A percentile compares a stretch with the other conserved stretches of the same genome.
phyloP scores from a whole-genome alignment of 768 basidiomycete genomes.

The Tubosaeta brunneosetosa region DNA sequence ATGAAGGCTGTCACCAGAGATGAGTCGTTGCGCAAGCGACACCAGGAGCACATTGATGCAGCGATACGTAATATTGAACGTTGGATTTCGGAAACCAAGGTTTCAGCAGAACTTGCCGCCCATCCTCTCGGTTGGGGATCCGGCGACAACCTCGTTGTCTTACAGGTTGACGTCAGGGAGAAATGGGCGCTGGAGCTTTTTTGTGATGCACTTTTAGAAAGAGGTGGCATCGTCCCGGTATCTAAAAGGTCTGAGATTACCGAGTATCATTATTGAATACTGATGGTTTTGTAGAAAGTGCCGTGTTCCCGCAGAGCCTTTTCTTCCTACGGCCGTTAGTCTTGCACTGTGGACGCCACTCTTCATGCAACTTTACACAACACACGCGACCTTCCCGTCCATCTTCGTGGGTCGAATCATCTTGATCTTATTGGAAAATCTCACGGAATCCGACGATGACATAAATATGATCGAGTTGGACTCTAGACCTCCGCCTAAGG shows the following conservation, averaged over 20 bases:
- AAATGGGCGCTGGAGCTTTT: conserved; percentile 65
- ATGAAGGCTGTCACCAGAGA: conserved; percentile 63
- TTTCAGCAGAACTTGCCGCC: conserved; percentile 50
- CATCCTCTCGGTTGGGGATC: conserved; percentile 46
- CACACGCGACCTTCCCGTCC: conserved; percentile 53
- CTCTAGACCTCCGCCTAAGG: conserved; percentile 21
- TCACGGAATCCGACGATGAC: conserved; percentile 9
- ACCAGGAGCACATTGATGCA: conserved; percentile 46
- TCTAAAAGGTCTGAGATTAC: conserved; percentile 65
- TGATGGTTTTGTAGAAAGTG: conserved; percentile 49
- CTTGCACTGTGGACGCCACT: conserved; percentile 66
- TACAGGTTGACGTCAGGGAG: conserved; percentile 51
- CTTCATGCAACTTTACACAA: conserved; percentile 48
- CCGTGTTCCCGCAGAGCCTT: conserved; percentile 34
- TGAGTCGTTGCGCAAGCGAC: conserved; percentile 48
- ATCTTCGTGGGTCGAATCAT: conserved; percentile 47
- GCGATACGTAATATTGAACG: conserved; percentile 63
- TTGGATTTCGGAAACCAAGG: conserved; percentile 73
- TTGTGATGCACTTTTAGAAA: conserved; percentile 60
- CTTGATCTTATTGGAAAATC: conserved; percentile 28
- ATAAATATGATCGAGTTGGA: conserved; percentile 16
- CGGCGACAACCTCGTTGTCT: conserved; percentile 23
- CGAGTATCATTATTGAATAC: neutral
- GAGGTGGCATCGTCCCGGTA: conserved; percentile 74
- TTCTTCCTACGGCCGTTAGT: conserved; percentile 47